Evolutionary conservation across 768 basidiomycete genomes (phyloP).

Genomic region (Agrocybe pediades): DNA sequence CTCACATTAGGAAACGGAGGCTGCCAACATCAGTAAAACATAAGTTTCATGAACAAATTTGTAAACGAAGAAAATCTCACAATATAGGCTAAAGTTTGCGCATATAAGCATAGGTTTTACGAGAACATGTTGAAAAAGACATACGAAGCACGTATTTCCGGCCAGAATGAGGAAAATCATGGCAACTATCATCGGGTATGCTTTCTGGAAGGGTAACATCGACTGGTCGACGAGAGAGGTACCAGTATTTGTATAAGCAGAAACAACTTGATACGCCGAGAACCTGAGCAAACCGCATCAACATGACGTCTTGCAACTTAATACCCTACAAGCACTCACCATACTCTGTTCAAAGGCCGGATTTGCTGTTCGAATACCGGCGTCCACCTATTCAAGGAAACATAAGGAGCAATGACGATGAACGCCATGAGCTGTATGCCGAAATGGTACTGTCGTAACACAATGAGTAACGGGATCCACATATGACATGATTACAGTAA

Average conservation of each 20-base stretch:
- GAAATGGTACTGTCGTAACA: constrained; percentile 71
- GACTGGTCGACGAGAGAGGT: constrained; percentile 86
- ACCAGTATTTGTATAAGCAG: constrained; percentile 89
- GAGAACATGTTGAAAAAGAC: constrained; percentile 32
- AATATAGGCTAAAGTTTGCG: constrained; percentile 69
- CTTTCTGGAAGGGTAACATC: constrained; percentile 89
- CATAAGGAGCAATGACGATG: constrained; percentile 80
- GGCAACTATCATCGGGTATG: constrained; percentile 77
- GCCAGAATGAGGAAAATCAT: constrained; percentile 80
- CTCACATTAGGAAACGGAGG: constrained; percentile 82
- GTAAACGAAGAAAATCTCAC: constrained; percentile 46
- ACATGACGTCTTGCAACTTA: background rate
- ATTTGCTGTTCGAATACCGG: constrained; percentile 56
- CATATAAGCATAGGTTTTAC: background rate
- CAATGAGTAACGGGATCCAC: background rate
- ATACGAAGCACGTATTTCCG: constrained; percentile 92
- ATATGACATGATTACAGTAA: no score
- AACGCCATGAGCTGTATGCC: constrained; percentile 69
- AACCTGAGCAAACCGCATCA: constrained; percentile 55
- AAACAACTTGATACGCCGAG: constrained; percentile 80
- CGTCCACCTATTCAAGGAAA: constrained; percentile 61
- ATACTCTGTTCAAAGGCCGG: constrained; percentile 57
- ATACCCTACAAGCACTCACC: constrained; percentile 48
- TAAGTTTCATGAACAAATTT: background rate
- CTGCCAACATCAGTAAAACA: constrained; percentile 35